Evolutionary conservation across 306 rosid species (phyloP).

Genomic region (Urtica urens): DNA sequence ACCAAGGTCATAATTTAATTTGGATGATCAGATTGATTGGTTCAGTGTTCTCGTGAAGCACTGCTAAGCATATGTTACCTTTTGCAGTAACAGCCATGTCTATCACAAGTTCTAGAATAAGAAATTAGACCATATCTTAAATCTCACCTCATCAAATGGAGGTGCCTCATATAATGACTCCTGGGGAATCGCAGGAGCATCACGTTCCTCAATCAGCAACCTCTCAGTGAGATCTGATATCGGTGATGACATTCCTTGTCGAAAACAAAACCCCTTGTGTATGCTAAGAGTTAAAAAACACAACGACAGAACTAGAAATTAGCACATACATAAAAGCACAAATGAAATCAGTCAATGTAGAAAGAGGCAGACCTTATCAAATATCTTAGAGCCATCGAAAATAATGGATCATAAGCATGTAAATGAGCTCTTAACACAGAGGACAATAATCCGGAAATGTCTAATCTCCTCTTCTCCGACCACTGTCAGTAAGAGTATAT

Average conservation of each 20-base stretch:
- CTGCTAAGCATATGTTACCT: too few species aligned
- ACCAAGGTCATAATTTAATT: too few species aligned
- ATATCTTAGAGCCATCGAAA: constrained; percentile 91
- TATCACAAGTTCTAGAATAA: too few species aligned
- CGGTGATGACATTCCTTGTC: constrained; percentile 81
- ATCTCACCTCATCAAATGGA: constrained; percentile 88
- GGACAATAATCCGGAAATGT: constrained; percentile 76
- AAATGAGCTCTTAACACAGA: constrained; percentile 85
- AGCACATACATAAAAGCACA: neutral
- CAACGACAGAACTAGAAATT: neutral
- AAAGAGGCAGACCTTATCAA: constrained; percentile 80
- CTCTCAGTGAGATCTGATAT: constrained; percentile 89
- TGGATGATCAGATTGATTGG: too few species aligned
- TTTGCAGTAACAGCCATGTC: too few species aligned
- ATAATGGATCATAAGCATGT: constrained; percentile 89
- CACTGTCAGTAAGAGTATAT: constrained; percentile 43
- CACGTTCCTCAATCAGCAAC: constrained; percentile 88
- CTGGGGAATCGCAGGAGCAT: constrained; percentile 75
- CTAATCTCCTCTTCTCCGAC: constrained; percentile 81
- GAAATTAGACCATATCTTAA: neutral
- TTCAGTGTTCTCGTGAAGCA: too few species aligned
- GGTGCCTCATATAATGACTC: constrained; percentile 80
- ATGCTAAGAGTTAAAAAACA: constrained; percentile 38
- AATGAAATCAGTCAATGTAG: neutral
- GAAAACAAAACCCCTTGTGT: constrained; percentile 84